phyloP scores from a whole-genome alignment of 169 alveolate species.

The Blepharisma undulans region DNA sequence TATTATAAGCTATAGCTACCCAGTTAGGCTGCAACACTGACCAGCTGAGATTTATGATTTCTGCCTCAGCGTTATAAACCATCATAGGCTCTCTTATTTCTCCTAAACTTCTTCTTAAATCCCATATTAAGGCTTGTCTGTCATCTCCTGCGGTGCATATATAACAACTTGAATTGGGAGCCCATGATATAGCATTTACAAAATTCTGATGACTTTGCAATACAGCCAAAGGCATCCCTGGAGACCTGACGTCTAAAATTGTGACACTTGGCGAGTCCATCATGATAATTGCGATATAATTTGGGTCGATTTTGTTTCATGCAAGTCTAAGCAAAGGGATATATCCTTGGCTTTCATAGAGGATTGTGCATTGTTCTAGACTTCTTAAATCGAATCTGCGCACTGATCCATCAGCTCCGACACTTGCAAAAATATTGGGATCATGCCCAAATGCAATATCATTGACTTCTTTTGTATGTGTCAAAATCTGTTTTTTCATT shows the following conservation, averaged over 20 bases:
- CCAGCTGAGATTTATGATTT: slow-evolving; percentile 82
- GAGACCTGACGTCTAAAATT: slow-evolving; percentile 79
- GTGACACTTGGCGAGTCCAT: slow-evolving; percentile 73
- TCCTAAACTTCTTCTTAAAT: slow-evolving; percentile 41
- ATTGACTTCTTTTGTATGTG: slow-evolving; percentile 92
- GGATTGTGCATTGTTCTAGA: slow-evolving; percentile 80
- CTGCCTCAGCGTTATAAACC: slow-evolving; percentile 79
- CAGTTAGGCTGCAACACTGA: slow-evolving; percentile 69
- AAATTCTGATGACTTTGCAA: slow-evolving; percentile 74
- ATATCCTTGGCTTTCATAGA: slow-evolving; percentile 76
- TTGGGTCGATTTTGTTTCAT: slow-evolving; percentile 78
- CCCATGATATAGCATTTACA: slow-evolving; percentile 85
- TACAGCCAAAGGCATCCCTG: slow-evolving; percentile 73
- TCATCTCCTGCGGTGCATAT: slow-evolving; percentile 86
- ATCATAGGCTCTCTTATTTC: slow-evolving; percentile 46
- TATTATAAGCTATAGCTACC: slow-evolving; percentile 75
- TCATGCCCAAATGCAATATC: slow-evolving; percentile 87
- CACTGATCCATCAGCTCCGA: slow-evolving; percentile 88
- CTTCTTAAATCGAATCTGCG: slow-evolving; percentile 83
- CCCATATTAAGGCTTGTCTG: slow-evolving; percentile 82
- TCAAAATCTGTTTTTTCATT: slow-evolving; percentile 86
- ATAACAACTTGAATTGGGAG: slow-evolving; percentile 73
- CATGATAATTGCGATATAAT: slow-evolving; percentile 81
- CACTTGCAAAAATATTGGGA: slow-evolving; percentile 80
- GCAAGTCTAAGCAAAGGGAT: slow-evolving; percentile 76